Percentiles rank a stretch among this genome's conserved stretches.
Conservation (phyloP, 176 grass and related monocot genomes). For the Paspalum vaginatum region DNA sequence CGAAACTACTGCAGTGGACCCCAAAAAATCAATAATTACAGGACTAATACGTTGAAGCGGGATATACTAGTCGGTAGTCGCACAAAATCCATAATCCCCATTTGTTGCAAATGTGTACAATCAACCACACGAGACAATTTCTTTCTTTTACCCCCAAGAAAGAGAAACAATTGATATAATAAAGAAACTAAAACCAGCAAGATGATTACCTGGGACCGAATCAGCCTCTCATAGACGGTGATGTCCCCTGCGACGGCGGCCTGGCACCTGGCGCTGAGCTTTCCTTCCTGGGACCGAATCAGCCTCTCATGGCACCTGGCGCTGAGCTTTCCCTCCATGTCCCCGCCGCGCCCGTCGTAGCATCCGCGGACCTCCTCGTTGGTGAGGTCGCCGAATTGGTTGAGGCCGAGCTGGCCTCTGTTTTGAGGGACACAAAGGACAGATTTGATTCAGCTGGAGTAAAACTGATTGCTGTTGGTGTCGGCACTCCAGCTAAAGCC, state of each 20-base stretch:
- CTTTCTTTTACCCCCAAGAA: no score
- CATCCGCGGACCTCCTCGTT: conserved; percentile 9
- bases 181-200: no score
- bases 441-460: conserved; percentile 71
- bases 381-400: conserved; percentile 36
- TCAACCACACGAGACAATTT: no score
- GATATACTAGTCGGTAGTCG: no score
- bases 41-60: no score
- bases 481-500: conserved; percentile 72
- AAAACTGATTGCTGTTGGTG: conserved; percentile 76
- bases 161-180: no score
- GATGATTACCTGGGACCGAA: neutral
- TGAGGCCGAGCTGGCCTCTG: conserved; percentile 66
- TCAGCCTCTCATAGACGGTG: neutral
- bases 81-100: no score
- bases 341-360: neutral
- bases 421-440: conserved; percentile 64
- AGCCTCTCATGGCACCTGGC: neutral
- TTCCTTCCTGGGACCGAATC: no score
- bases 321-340: conserved; percentile 9
- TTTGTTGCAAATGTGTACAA: no score
- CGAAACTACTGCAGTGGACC: no score
- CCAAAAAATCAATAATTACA: no score
- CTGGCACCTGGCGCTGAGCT: no score
- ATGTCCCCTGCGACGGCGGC: neutral